Base-by-base conservation (phyloP, 2,329 filamentous ascomycete species). In the Pseudogymnoascus sp. region DNA sequence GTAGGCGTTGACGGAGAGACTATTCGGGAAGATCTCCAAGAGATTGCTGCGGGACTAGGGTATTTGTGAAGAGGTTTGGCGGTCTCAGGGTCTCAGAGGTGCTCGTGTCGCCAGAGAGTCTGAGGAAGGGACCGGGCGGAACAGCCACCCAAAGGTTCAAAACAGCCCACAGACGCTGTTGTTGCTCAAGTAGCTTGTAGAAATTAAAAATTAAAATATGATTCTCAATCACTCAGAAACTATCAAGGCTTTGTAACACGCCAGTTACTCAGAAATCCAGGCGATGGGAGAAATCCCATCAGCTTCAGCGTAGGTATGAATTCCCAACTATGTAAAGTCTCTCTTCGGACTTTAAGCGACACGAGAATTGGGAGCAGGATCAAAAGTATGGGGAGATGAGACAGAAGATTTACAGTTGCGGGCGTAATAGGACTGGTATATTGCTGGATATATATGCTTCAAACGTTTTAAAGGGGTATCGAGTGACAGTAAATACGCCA, bases 1-100 rank as follows among this genome's bases (percentile, higher is more conserved):
- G 88, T 90, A 2, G 93, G 91, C 9, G 83, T 79, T 0, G 82
- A 84, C 66, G 81, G 85, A 18, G 88, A 84, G 76, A 86, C 87
- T 71, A 80, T 93, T 68, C 81, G 88, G 70, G 84, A 80, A 1
- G 90, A 95, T 78, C 72, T 93, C 70, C 86, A 88, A 68, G 79
- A 80, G 1, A 75, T 85, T 64, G 66, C 90, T 31, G 81, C 80
- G 63, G 89, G 88, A 0, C 72, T 92, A 72, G 77, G 76, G 23
- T 87, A 83, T 73, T 78, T 85, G 66, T 82, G 65, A 69, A 18
- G 12, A 34, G 31, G 11, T 12, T 34, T 3, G 31, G 31, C 31
- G 31, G 31, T 34, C 31, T 12, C 31, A 34, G 18, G 11, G 16
- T 12, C 16, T 43, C 16, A 21, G 42, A 2, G 42, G 21, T 16